phyloP scores from a whole-genome alignment of 2,329 filamentous ascomycete genomes.

The Monascus ruber region DNA sequence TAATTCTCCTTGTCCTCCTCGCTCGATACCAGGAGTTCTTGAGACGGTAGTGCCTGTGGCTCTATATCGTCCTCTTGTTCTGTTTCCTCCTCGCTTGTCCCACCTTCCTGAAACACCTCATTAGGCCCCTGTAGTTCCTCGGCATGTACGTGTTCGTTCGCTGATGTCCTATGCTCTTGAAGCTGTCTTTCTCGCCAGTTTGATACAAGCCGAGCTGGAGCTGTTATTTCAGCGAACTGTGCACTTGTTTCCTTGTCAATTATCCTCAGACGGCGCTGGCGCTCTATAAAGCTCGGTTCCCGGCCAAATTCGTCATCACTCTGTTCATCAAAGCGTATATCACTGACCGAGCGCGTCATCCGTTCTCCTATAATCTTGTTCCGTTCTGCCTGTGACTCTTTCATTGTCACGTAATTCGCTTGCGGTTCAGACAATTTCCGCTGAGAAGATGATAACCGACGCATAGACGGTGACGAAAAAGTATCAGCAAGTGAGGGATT shows the following conservation, averaged over 20 bases:
- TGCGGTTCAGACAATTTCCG: conserved; percentile 31
- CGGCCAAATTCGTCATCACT: conserved; percentile 34
- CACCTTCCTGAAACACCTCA: conserved; percentile 11
- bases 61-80: conserved; percentile 33
- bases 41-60: conserved; percentile 16
- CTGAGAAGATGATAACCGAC: conserved; percentile 20
- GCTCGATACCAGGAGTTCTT: conserved; percentile 16
- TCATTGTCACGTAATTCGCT: conserved; percentile 33
- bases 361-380: conserved; percentile 21
- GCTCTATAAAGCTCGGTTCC: conserved; percentile 29
- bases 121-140: conserved; percentile 11
- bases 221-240: conserved; percentile 25
- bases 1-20: conserved; percentile 40
- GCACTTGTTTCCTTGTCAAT: conserved; percentile 23
- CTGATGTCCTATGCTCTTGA: conserved; percentile 1
- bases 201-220: conserved; percentile 15
- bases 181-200: conserved; percentile 3
- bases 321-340: conserved; percentile 22
- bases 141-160: conserved; percentile 4
- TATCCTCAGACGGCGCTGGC: conserved; percentile 19
- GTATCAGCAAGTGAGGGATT: conserved; percentile 20
- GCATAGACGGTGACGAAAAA: conserved; percentile 28
- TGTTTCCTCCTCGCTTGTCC: conserved; percentile 33
- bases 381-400: conserved; percentile 34
- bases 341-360: conserved; percentile 23